Base-by-base conservation (phyloP, 2,329 filamentous ascomycete species). In the Raffaelea deltoideospora region DNA sequence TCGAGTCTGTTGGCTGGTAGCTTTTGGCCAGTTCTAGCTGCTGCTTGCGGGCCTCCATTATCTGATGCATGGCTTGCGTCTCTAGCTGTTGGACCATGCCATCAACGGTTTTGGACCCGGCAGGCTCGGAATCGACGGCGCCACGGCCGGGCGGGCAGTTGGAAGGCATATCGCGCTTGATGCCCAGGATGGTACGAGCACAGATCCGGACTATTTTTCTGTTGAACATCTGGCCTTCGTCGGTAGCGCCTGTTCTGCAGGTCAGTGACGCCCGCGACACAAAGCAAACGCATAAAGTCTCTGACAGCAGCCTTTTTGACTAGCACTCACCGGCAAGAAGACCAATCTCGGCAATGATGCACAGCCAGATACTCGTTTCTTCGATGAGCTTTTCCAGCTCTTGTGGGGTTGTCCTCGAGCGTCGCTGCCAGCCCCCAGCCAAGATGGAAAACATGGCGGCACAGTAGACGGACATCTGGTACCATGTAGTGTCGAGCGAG, bases 401-500 rank as follows among this genome's bases (percentile, higher is more conserved):
- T 2, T 63, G 61, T 0, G 63, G 56, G 0, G 69, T 72, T 10
- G 73, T 69, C 10, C 69, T 63, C 34, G 72, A 69, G 22, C 77
- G 65, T 33, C 76, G 69, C 50, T 84, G 71, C 61, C 74, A 82
- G 38, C 76, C 68, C 2, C 72, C 71, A 33, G 80, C 82, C 1
- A 88, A 58, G 13, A 71, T 76, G 0, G 79, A 80, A 47, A 85
- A 82, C 39, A 83, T 76, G 20, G 79, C 79, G 31, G 78, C 73
- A 11, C 82, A 65, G 48, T 82, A 84, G 6, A 82, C 68, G 0
- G 80, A 76, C 34, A 74, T 66, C 33, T 79, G 77, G 47, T 82
- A 80, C 79, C 81, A 87, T 1, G 80, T 84, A 2, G 79, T 82
- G 49, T 88, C 82, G 4, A 87, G 58, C 31, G 73, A 75, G 48